Percentiles rank a stretch among this genome's conserved stretches.
These are phyloP conservation scores for Cladosporium phlei DNA, from an alignment of 2,329 filamentous ascomycete genomes.

Conservation along the genomic window DNA sequence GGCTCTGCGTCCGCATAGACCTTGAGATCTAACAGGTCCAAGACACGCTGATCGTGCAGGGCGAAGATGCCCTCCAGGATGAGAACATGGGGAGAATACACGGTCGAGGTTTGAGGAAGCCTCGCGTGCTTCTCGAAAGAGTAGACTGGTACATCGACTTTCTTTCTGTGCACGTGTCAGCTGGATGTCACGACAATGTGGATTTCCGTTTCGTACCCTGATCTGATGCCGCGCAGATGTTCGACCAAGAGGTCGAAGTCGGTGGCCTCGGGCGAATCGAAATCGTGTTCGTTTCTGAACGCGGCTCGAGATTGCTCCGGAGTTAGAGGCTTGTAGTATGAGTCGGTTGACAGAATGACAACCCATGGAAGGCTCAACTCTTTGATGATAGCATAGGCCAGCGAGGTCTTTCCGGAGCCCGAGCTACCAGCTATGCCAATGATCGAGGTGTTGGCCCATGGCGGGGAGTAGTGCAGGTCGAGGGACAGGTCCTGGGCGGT, in stretches of 20 bases:
- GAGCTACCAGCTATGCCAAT: constrained; percentile 95
- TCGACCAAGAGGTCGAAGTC: constrained; percentile 88
- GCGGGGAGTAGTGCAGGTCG: constrained; percentile 70
- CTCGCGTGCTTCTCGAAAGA: constrained; percentile 91
- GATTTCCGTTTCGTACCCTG: constrained; percentile 59
- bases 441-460: constrained; percentile 94
- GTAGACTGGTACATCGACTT: constrained; percentile 88
- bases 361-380: constrained; percentile 94
- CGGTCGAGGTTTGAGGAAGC: constrained; percentile 70
- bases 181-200: no score
- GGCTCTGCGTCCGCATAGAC: constrained; percentile 96
- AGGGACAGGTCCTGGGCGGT: constrained; percentile 10
- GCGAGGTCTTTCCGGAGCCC: constrained; percentile 89
- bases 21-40: constrained; percentile 89
- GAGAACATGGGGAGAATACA: constrained; percentile 94
- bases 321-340: constrained; percentile 88
- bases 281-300: constrained; percentile 89
- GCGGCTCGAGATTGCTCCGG: constrained; percentile 73
- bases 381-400: constrained; percentile 85
- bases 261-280: constrained; percentile 88
- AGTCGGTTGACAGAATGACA: constrained; percentile 96
- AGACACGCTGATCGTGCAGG: constrained; percentile 77
- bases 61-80: constrained; percentile 96
- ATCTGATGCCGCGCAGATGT: constrained; percentile 76
- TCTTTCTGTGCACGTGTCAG: constrained; percentile 53